phyloP scores from a whole-genome alignment of 208 protist species.

The Vickermania ingenoplastis region DNA sequence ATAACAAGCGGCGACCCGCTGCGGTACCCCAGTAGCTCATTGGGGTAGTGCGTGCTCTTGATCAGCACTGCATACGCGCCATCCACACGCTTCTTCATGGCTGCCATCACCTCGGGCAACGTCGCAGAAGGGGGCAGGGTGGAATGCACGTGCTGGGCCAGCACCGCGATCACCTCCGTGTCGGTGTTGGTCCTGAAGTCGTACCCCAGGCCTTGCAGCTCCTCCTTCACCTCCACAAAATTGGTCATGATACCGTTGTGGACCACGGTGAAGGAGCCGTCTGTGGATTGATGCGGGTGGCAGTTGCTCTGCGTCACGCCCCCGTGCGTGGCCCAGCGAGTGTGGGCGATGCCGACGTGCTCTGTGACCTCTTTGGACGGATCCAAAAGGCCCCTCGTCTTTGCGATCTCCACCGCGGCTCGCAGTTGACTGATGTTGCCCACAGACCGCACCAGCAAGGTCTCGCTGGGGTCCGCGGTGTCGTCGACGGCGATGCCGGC shows the following conservation, averaged over 20 bases:
- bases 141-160: slow-evolving; percentile 79
- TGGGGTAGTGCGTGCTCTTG: slow-evolving; percentile 81
- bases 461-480: background rate
- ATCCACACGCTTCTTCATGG: slow-evolving; percentile 53
- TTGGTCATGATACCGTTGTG: slow-evolving; percentile 97
- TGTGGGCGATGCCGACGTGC: slow-evolving; percentile 91
- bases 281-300: slow-evolving; percentile 86
- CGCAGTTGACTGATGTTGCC: slow-evolving; percentile 77
- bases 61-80: slow-evolving; percentile 88
- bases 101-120: slow-evolving; percentile 44
- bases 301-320: slow-evolving; percentile 87
- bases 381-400: background rate
- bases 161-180: slow-evolving; percentile 90
- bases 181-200: slow-evolving; percentile 88
- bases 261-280: slow-evolving; percentile 76
- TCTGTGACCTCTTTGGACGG: slow-evolving; percentile 12
- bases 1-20: slow-evolving; percentile 90
- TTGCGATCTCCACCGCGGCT: slow-evolving; percentile 17
- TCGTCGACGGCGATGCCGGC: slow-evolving; percentile 83
- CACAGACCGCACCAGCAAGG: slow-evolving; percentile 52
- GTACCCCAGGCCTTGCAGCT: slow-evolving; percentile 69
- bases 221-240: slow-evolving; percentile 68
- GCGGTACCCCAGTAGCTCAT: slow-evolving; percentile 81
- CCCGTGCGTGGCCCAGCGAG: slow-evolving; percentile 97
- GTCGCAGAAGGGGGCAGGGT: slow-evolving; percentile 18